phyloP scores from a whole-genome alignment of 352 stramenopile species.

The Bremia lactucae region DNA sequence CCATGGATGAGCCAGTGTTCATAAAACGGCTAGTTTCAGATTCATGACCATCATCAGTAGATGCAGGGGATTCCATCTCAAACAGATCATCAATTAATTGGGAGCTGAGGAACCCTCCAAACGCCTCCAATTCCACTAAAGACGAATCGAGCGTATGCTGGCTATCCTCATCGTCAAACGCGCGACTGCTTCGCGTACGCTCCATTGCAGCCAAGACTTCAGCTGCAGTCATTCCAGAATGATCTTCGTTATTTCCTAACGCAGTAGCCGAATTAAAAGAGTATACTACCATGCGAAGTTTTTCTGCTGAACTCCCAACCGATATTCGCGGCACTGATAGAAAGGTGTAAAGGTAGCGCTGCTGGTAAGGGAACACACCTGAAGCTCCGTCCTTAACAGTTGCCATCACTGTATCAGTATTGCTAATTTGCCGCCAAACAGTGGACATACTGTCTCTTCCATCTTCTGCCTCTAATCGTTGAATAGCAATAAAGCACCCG shows the following conservation, averaged over 20 bases:
- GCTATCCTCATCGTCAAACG: conserved; percentile 27
- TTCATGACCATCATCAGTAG: conserved; percentile 22
- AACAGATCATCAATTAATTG: conserved; percentile 76
- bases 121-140: conserved; percentile 31
- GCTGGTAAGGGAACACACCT: conserved; percentile 14
- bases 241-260: conserved; percentile 36
- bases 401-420: conserved; percentile 69
- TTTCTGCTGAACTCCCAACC: conserved; percentile 42
- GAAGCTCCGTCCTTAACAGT: conserved; percentile 36
- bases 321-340: conserved; percentile 70
- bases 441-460: conserved; percentile 21
- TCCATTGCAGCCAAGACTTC: conserved; percentile 64
- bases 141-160: conserved; percentile 42
- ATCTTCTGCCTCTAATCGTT: conserved; percentile 36
- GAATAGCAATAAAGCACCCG: conserved; percentile 74
- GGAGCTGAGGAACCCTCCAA: conserved; percentile 22
- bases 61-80: conserved; percentile 60
- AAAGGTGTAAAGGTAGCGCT: conserved; percentile 70
- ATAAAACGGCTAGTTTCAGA: conserved; percentile 26
- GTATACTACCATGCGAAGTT: conserved; percentile 72
- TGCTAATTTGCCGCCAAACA: conserved; percentile 67
- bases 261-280: conserved; percentile 27
- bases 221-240: conserved; percentile 70
- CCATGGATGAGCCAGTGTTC: conserved; percentile 14
- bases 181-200: conserved; percentile 31